Evolutionary conservation across 2,329 filamentous ascomycete species (phyloP), one percentile per base, ranked within the genome.

Genomic region (Lizonia empirigonia): DNA sequence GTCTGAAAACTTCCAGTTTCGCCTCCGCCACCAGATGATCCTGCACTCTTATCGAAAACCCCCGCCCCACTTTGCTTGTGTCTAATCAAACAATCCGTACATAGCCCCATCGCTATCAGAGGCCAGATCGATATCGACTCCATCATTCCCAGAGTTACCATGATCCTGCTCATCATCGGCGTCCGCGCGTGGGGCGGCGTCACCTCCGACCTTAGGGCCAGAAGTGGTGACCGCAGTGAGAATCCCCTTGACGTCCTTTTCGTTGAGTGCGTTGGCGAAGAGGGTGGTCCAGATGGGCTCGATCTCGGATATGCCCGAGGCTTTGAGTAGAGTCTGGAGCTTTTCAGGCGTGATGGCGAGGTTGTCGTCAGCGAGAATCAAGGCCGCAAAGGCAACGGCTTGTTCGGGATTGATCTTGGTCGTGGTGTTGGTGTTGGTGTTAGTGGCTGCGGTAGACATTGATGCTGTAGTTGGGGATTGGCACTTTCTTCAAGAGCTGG

Each of bases 281-380:
- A 97, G 86, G 67, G 85, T 84, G 66, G 91, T 87, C 94, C 94
- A 97, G 86, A 97, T 97, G 73, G 93, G 91, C 85, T 99, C 94
- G 73, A 97, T 85, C 50, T 96, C 91, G 61, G 82, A 78, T 74
- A 97, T 80, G 74, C 87, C 86, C 70, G 94, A 92, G 76, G 93
- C 90, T 80, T 90, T 87, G 82, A 97, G 88, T 73, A 99, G 79
- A 71, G 88, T 86, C 78, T 91, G 86, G 75, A 99, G 85, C 85
- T 97, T 97, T 81, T 97, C 94, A 83, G 94, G 83, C 77, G 93
- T 96, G 84, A 97, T 90, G 75, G 95, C 90, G 76, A 97, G 80
- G 81, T 86, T 88, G 72, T 97, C 93, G 85, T 99, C 94, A 79
- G 93, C 93, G 78, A 97, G 90, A 85, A 97, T 96, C 80, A 99